Evolutionary conservation across 2,329 filamentous ascomycete genomes (phyloP).

Genomic region (Talaromyces sp.): DNA sequence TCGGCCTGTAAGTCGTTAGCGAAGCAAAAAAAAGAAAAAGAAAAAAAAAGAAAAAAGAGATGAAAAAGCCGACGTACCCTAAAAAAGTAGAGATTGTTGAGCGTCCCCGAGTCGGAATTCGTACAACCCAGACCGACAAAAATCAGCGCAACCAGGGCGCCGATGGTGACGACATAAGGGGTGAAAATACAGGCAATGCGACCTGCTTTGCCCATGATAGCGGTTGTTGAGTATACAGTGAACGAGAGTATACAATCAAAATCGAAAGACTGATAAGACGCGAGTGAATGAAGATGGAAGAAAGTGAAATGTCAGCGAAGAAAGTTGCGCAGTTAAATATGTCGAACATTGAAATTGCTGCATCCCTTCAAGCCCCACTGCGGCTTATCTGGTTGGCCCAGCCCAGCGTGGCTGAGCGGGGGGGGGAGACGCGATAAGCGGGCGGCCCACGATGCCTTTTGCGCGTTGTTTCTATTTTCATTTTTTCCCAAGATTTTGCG

Average conservation of each 20-base stretch:
- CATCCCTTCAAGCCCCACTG: no score
- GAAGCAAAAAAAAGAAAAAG: no score
- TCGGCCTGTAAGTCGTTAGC: slow-evolving; percentile 42
- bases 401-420: slow-evolving; percentile 4
- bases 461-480: slow-evolving; percentile 6
- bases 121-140: slow-evolving; percentile 54
- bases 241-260: no score
- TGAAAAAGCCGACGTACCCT: slow-evolving; percentile 19
- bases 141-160: slow-evolving; percentile 63
- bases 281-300: no score
- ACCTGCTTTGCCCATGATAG: slow-evolving; percentile 62
- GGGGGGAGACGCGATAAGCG: not conserved
- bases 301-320: no score
- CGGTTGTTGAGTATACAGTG: not conserved
- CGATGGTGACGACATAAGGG: slow-evolving; percentile 76
- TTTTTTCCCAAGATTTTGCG: slow-evolving; percentile 3
- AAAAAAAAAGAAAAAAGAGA: no score
- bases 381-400: not conserved
- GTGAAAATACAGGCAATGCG: slow-evolving; percentile 80
- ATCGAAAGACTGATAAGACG: not conserved
- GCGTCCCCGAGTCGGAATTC: slow-evolving; percentile 41
- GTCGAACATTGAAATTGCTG: no score
- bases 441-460: not conserved
- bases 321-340: no score
- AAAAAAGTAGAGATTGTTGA: slow-evolving; percentile 53